Evolutionary conservation across 768 basidiomycete species (phyloP), one percentile per base, ranked within the genome.

Genomic region (Imleria badia): DNA sequence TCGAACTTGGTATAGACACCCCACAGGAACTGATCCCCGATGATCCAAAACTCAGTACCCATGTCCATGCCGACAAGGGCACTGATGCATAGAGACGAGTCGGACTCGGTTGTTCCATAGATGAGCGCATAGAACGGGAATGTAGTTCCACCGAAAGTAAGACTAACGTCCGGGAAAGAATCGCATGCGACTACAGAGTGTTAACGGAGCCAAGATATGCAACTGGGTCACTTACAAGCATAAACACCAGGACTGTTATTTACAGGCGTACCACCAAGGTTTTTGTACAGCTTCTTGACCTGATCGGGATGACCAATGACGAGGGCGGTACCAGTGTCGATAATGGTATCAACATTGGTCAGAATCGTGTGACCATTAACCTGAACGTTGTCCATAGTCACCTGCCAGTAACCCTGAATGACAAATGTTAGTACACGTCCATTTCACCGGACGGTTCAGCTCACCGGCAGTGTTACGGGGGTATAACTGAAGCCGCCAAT

Each of bases 101-200:
- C 6, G 26, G 26, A 26, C 3, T 26, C 26, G 6, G 26, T 26
- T 26, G 26, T 26, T 26, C 26, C 26, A 26, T 4, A 26, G 3
- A 26, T 6, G 4, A 26, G 26, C 4, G 66, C 30, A n/a, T 63
- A 52, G 59, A 79, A 65, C 15, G 52, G 36, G 64, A 74, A 78
- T 1, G 65, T 22, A 31, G 59, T 68, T 11, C 72, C 73, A 44
- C 68, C 69, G 60, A 78, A 75, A 1, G 66, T 66, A 50, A 78
- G 58, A 19, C 62, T 61, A 34, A 76, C 51, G 13, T 29, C 47
- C 2, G 70, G 68, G 22, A 66, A 56, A 3, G 62, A 34, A 33
- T 61, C 39, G 53, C 72, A 76, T 17, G 68, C 70, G 52, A 71
- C 64, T 62, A 19, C 1, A 34, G 5, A 10, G 8, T 9, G 30